A percentile compares a stretch with the other conserved stretches of the same genome.
Conservation (phyloP, 176 grass and related monocot genomes). For the Secale cereale region DNA sequence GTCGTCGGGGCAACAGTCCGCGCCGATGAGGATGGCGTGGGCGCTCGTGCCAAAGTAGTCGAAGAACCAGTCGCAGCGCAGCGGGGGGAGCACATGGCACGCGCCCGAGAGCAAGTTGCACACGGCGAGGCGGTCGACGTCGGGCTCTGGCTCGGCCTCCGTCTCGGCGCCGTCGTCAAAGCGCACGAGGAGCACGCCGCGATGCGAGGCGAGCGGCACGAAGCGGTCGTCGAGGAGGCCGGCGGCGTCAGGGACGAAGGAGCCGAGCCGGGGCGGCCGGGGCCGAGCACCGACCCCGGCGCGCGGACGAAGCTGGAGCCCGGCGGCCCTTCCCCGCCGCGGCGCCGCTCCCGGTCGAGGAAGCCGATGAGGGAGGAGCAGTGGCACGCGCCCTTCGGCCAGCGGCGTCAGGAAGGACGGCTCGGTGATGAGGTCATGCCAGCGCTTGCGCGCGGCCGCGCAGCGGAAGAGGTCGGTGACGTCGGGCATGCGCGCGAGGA, state of each 20-base stretch:
- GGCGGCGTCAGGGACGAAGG: not conserved
- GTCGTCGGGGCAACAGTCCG: not conserved
- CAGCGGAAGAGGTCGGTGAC: not conserved
- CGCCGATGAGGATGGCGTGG: not conserved
- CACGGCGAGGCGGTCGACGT: not conserved
- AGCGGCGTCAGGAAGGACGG: not conserved
- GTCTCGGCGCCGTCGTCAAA: not conserved
- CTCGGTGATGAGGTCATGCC: not conserved
- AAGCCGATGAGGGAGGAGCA: not conserved
- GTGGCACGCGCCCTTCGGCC: not conserved
- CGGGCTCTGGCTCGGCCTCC: not conserved
- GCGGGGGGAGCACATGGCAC: not conserved
- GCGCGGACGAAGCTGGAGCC: not conserved
- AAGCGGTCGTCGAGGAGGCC: not conserved
- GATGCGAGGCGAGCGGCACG: not conserved
- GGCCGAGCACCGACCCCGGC: not conserved
- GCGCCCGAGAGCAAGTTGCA: not conserved
- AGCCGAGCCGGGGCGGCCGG: not conserved
- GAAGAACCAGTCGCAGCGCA: not conserved
- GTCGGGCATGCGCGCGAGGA: not conserved
- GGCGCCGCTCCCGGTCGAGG: not conserved
- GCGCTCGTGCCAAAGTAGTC: not conserved
- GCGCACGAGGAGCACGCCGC: slow-evolving; percentile 8
- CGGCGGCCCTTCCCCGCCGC: not conserved
- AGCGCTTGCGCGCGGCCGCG: slow-evolving; percentile 3